Conservation (phyloP, 371 early-diverging fungal species). For the Mucor indicus region DNA sequence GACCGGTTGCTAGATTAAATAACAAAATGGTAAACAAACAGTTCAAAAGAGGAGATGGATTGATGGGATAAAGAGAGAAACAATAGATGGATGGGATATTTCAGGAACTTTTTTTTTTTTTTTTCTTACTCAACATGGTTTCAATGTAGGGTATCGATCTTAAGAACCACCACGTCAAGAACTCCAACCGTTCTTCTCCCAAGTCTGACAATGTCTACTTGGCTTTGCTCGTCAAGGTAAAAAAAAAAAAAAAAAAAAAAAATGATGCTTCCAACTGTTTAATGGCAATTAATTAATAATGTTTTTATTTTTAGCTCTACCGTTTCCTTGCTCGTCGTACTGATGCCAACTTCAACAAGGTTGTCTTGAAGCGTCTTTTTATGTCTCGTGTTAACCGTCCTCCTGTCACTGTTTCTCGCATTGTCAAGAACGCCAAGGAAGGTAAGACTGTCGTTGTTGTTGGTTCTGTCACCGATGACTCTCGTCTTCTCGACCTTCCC, state of each 20-base stretch:
- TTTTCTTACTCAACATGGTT: not conserved
- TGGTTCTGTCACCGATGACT: conserved; percentile 96
- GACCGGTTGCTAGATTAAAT: conserved; percentile 18
- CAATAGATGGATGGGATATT: not conserved
- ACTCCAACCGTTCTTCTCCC: conserved; percentile 84
- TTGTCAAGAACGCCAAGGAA: conserved; percentile 68
- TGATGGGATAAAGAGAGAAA: not conserved
- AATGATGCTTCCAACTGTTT: conserved; percentile 5
- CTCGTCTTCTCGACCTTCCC: conserved; percentile 89
- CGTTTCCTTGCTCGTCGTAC: conserved; percentile 98
- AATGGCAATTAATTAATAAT: no score
- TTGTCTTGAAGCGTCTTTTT: conserved; percentile 95
- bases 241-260: not conserved
- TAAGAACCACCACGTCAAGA: conserved; percentile 94
- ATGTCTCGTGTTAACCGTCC: conserved; percentile 97
- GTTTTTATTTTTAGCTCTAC: conserved; percentile 74
- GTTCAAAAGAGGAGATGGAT: not conserved
- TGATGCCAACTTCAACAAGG: conserved; percentile 97
- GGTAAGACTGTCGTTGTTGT: conserved; percentile 91
- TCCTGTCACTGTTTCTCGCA: conserved; percentile 89
- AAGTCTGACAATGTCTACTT: conserved; percentile 93
- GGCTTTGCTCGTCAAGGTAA: conserved; percentile 92
- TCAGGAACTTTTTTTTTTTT: not conserved
- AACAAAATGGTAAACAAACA: conserved; percentile 16
- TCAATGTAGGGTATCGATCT: conserved; percentile 89